Percentiles rank a stretch among this genome's conserved stretches.
Evolutionary conservation across 2,329 filamentous ascomycete species (phyloP).

Genomic region (Lachnellula hyalina): DNA sequence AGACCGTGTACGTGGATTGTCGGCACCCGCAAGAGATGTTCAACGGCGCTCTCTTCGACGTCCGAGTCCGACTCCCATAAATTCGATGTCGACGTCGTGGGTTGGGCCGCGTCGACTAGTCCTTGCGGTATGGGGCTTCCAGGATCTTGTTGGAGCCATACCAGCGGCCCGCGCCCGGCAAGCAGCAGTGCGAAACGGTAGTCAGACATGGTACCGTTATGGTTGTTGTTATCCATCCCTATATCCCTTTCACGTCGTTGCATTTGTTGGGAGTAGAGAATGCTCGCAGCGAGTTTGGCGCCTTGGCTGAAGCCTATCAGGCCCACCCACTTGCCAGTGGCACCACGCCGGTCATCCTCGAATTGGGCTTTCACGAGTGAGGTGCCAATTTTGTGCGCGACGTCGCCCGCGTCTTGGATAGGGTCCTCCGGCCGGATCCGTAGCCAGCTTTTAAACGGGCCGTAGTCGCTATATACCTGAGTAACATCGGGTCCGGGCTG

Average conservation of each 20-base stretch:
- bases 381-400: slow-evolving; percentile 37
- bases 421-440: slow-evolving; percentile 57
- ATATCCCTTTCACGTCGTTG: slow-evolving; percentile 1
- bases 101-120: no score
- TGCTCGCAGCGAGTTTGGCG: slow-evolving; percentile 53
- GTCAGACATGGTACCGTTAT: slow-evolving; percentile 15
- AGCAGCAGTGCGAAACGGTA: slow-evolving; percentile 59
- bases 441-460: slow-evolving; percentile 61
- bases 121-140: no score
- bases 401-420: slow-evolving; percentile 37
- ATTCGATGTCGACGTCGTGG: background rate
- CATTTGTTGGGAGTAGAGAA: slow-evolving; percentile 58
- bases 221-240: background rate
- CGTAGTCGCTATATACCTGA: slow-evolving; percentile 58
- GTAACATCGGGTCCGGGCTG: slow-evolving; percentile 57
- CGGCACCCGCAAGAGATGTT: slow-evolving; percentile 48
- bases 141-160: slow-evolving; percentile 29
- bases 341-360: slow-evolving; percentile 44
- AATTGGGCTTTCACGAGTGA: slow-evolving; percentile 44
- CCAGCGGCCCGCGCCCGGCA: slow-evolving; percentile 55
- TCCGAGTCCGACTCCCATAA: background rate
- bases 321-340: slow-evolving; percentile 50
- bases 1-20: slow-evolving; percentile 66
- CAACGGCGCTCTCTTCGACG: background rate
- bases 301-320: slow-evolving; percentile 65